Conservation (phyloP, 2,329 filamentous ascomycete species). For the Geosmithia flava region DNA sequence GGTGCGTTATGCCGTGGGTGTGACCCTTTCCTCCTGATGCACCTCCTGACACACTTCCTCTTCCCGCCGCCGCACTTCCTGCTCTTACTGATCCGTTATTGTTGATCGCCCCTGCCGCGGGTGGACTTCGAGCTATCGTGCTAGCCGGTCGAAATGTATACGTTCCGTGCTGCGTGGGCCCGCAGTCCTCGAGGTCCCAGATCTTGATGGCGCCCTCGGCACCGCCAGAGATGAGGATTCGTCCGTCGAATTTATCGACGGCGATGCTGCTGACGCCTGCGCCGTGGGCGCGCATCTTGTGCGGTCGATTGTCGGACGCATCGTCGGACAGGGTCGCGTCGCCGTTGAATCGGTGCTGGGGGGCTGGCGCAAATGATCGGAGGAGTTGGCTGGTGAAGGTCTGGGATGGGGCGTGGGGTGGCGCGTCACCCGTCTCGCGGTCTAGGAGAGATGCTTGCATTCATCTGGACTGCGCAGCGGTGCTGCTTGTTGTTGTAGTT, state of each 20-base stretch:
- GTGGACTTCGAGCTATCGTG: constrained; percentile 30
- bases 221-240: constrained; percentile 70
- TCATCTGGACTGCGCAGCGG: constrained; percentile 15
- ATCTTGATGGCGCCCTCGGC: constrained; percentile 74
- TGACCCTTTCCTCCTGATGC: constrained; percentile 26
- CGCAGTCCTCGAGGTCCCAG: constrained; percentile 67
- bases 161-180: constrained; percentile 23
- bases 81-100: not conserved
- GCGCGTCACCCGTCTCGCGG: constrained; percentile 58
- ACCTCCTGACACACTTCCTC: not conserved
- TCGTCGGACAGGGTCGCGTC: constrained; percentile 7
- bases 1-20: constrained; percentile 61
- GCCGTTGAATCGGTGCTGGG: constrained; percentile 59
- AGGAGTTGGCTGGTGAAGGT: constrained; percentile 54
- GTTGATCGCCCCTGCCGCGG: constrained; percentile 6
- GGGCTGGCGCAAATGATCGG: constrained; percentile 54
- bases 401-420: constrained; percentile 50
- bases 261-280: constrained; percentile 70
- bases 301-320: constrained; percentile 13
- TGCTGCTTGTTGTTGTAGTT: not conserved
- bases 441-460: constrained; percentile 70
- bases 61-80: not conserved
- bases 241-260: constrained; percentile 70
- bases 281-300: constrained; percentile 52
- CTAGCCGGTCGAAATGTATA: constrained; percentile 43